phyloP scores from a whole-genome alignment of 305 asterid species.

The Solanum hybrid region DNA sequence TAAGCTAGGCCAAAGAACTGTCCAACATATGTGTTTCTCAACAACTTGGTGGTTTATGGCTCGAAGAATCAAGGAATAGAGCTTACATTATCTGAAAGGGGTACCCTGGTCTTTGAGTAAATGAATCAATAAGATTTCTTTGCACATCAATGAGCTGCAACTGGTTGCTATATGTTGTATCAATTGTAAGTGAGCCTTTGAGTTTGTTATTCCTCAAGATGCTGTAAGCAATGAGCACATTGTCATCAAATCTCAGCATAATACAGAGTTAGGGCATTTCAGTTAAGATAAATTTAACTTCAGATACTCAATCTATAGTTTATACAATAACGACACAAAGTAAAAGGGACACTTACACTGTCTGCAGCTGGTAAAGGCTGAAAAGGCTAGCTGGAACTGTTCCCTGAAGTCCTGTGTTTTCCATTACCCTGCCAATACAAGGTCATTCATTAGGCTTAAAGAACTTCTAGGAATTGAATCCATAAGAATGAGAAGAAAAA shows the following conservation, averaged over 20 bases:
- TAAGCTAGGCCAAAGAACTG: neutral
- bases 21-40: neutral
- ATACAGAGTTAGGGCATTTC: neutral
- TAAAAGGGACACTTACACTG: slow-evolving; percentile 34
- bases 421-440: slow-evolving; percentile 48
- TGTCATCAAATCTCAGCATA: neutral
- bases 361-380: slow-evolving; percentile 50
- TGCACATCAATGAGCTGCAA: slow-evolving; percentile 57
- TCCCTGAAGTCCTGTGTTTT: slow-evolving; percentile 39
- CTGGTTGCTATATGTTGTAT: slow-evolving; percentile 26
- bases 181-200: slow-evolving; percentile 54
- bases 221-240: slow-evolving; percentile 23
- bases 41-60: neutral
- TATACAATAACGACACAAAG: neutral
- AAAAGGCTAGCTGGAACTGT: slow-evolving; percentile 45
- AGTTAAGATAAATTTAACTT: neutral
- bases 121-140: slow-evolving; percentile 36
- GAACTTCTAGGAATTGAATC: neutral
- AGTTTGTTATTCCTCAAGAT: slow-evolving; percentile 43
- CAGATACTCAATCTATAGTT: neutral
- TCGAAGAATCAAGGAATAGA: neutral
- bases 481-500: neutral
- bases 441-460: neutral
- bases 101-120: slow-evolving; percentile 25
- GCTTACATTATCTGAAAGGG: slow-evolving; percentile 41